phyloP scores from a whole-genome alignment of 208 protist species.

The Leishmania mexicana region DNA sequence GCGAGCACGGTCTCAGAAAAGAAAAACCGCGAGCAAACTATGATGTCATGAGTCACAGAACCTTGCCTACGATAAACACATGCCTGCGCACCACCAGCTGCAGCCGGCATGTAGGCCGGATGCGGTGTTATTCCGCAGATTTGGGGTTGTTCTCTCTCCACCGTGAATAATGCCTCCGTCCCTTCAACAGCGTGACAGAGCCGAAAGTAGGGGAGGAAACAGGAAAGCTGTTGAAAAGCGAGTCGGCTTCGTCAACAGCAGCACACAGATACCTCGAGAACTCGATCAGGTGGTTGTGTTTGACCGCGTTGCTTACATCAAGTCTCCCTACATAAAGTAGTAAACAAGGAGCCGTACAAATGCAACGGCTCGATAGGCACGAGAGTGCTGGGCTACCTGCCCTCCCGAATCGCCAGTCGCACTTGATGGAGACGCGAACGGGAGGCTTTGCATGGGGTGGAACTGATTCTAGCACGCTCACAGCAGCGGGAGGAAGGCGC shows the following conservation, averaged over 20 bases:
- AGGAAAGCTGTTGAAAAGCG: not conserved
- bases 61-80: not conserved
- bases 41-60: not conserved
- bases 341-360: not conserved
- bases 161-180: not conserved
- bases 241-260: not conserved
- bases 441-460: not conserved
- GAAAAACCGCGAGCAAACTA: not conserved
- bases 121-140: not conserved
- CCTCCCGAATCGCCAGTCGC: not conserved
- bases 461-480: not conserved
- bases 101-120: not conserved
- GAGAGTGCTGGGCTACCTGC: not conserved
- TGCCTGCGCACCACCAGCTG: not conserved
- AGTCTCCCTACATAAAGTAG: not conserved
- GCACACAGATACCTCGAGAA: not conserved
- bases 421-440: not conserved
- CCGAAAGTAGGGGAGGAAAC: not conserved
- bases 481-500: not conserved
- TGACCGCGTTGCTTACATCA: not conserved
- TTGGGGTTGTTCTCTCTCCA: not conserved
- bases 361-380: not conserved
- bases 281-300: not conserved
- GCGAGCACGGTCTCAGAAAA: too few relatives aligned
- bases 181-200: not conserved